phyloP scores from a whole-genome alignment of 805 yeast genomes.

The Lachancea waltii region DNA sequence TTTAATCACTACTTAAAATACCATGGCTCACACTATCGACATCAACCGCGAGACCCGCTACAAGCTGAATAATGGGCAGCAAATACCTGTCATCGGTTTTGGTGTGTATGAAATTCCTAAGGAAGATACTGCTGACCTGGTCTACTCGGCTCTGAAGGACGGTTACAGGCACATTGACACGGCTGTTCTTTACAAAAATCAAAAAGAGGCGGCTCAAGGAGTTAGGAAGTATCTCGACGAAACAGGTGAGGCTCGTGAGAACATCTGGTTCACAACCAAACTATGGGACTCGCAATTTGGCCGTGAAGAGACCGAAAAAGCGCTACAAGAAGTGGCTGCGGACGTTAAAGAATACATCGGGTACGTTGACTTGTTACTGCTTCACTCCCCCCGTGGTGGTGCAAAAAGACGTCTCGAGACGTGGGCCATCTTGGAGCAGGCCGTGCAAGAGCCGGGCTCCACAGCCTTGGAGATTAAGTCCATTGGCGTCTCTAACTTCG shows the following conservation, averaged over 20 bases:
- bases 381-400: constrained; percentile 56
- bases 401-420: constrained; percentile 48
- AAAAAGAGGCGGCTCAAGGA: constrained; percentile 53
- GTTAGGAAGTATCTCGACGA: constrained; percentile 47
- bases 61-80: constrained; percentile 47
- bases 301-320: constrained; percentile 47
- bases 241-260: constrained; percentile 40
- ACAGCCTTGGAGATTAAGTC: constrained; percentile 45
- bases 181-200: constrained; percentile 62
- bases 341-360: constrained; percentile 43
- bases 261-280: constrained; percentile 62
- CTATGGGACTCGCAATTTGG: constrained; percentile 65
- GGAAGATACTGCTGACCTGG: constrained; percentile 37
- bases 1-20: constrained; percentile 63
- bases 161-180: constrained; percentile 76
- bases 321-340: constrained; percentile 50
- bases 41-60: constrained; percentile 46
- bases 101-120: constrained; percentile 46
- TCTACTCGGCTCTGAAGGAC: constrained; percentile 48
- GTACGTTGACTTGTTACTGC: constrained; percentile 64
- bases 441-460: constrained; percentile 37
- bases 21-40: constrained; percentile 43
- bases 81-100: constrained; percentile 50
- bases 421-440: constrained; percentile 70
- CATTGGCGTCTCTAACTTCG: constrained; percentile 77